These are phyloP conservation scores for Cutaneotrichosporon sp. DNA, from an alignment of 1,284 basidiomycete genomes.

Conservation along the genomic window DNA sequence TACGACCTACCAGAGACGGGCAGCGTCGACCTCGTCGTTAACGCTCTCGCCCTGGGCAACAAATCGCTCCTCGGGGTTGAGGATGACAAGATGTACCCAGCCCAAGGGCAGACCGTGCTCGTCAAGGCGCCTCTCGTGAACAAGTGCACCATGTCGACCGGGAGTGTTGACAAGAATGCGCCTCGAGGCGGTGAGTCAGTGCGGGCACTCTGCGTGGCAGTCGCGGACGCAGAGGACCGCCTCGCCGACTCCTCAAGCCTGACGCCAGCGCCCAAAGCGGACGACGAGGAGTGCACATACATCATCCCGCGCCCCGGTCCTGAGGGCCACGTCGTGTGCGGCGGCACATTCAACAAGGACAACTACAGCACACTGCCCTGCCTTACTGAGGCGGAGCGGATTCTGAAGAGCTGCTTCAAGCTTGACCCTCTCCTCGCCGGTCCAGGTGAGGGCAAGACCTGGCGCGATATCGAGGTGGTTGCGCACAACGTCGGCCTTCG, in stretches of 20 bases:
- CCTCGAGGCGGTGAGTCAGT: slow-evolving; percentile 3
- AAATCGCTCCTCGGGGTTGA: slow-evolving; percentile 41
- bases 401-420: slow-evolving; percentile 43
- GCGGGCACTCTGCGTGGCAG: background rate
- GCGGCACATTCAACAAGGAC: slow-evolving; percentile 38
- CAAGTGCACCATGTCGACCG: slow-evolving; percentile 22
- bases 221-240: background rate
- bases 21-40: slow-evolving; percentile 47
- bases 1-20: slow-evolving; percentile 34
- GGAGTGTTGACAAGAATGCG: background rate
- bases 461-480: slow-evolving; percentile 53
- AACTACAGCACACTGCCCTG: slow-evolving; percentile 40
- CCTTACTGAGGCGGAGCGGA: slow-evolving; percentile 36
- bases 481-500: slow-evolving; percentile 65
- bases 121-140: slow-evolving; percentile 35
- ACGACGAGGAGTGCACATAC: slow-evolving; percentile 26
- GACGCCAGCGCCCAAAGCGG: background rate
- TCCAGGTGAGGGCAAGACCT: slow-evolving; percentile 29
- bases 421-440: slow-evolving; percentile 46
- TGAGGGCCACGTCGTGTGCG: slow-evolving; percentile 43
- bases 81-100: slow-evolving; percentile 42
- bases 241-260: background rate
- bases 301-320: slow-evolving; percentile 51
- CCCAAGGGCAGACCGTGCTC: slow-evolving; percentile 46
- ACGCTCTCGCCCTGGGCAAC: slow-evolving; percentile 50